These are phyloP conservation scores for Microbotryum silenes-acaulis DNA, from an alignment of 1,284 basidiomycete genomes.

Conservation along the genomic window DNA sequence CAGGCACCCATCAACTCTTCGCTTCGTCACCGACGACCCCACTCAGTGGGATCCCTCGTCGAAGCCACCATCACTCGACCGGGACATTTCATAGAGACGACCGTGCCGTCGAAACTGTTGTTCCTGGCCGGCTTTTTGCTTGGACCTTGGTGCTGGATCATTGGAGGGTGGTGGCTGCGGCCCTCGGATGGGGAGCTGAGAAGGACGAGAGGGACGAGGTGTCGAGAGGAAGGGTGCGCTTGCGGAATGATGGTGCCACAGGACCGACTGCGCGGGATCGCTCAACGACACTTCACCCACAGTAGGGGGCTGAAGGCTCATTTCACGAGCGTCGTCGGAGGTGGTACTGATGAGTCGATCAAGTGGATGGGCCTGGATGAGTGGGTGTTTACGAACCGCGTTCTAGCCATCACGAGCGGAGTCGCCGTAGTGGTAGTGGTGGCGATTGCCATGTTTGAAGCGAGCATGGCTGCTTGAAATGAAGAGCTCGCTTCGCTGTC, in stretches of 20 bases:
- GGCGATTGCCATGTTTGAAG: slow-evolving; percentile 7
- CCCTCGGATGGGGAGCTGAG: slow-evolving; percentile 23
- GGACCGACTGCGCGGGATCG: background rate
- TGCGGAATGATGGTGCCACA: slow-evolving; percentile 22
- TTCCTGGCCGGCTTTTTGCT: slow-evolving; percentile 28
- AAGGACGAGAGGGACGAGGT: slow-evolving; percentile 14
- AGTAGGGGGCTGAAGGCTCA: background rate
- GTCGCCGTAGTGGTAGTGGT: slow-evolving; percentile 11
- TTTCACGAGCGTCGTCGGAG: background rate
- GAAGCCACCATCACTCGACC: slow-evolving; percentile 10
- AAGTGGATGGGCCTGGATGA: slow-evolving; percentile 18
- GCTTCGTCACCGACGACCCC: background rate
- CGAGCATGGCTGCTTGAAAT: no score
- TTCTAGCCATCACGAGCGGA: slow-evolving; percentile 14
- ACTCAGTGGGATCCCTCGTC: slow-evolving; percentile 4
- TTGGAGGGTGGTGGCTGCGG: slow-evolving; percentile 32
- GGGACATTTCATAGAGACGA: slow-evolving; percentile 17
- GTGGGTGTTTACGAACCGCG: slow-evolving; percentile 28
- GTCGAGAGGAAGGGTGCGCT: slow-evolving; percentile 13
- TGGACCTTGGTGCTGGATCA: slow-evolving; percentile 31
- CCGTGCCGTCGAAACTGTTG: slow-evolving; percentile 25
- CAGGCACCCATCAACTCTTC: background rate
- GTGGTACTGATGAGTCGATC: background rate
- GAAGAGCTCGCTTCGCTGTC: no score
- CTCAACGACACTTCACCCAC: background rate